Percentiles rank a stretch among this genome's conserved stretches.
Conservation (phyloP, 495 filamentous ascomycete species). For the Neurospora cerealis region DNA sequence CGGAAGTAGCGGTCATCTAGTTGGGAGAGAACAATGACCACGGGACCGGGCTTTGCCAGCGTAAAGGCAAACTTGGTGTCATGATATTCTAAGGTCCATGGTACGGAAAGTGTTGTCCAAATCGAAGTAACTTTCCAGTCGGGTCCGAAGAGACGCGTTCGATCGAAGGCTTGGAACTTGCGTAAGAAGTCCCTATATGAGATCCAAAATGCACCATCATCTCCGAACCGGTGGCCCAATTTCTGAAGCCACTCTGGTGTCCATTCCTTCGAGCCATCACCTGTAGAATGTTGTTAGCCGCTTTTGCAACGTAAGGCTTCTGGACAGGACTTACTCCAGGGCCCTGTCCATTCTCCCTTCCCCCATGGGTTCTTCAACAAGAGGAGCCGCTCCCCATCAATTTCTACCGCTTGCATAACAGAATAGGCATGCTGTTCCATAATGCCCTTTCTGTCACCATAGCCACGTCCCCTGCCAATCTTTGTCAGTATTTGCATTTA, state of each 20-base stretch:
- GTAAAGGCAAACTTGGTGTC: slow-evolving; percentile 70
- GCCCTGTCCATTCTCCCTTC: slow-evolving; percentile 66
- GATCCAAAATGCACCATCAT: slow-evolving; percentile 70
- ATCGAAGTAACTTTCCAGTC: slow-evolving; percentile 75
- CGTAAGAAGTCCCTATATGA: slow-evolving; percentile 72
- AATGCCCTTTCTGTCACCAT: slow-evolving; percentile 60
- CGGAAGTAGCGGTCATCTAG: slow-evolving; percentile 80
- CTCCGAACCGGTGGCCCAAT: slow-evolving; percentile 73
- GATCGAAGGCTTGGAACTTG: slow-evolving; percentile 74
- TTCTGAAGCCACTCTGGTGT: slow-evolving; percentile 77
- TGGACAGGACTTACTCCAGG: slow-evolving; percentile 49
- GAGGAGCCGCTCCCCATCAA: slow-evolving; percentile 63
- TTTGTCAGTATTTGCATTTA: neutral
- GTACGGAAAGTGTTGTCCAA: slow-evolving; percentile 77
- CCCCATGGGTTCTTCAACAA: slow-evolving; percentile 88
- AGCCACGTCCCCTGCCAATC: slow-evolving; percentile 38
- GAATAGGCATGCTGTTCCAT: slow-evolving; percentile 80
- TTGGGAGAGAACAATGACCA: slow-evolving; percentile 74
- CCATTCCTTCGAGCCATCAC: slow-evolving; percentile 84
- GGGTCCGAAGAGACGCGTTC: slow-evolving; percentile 78
- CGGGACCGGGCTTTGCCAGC: slow-evolving; percentile 53
- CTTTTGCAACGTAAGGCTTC: too few species aligned
- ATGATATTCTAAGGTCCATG: slow-evolving; percentile 80
- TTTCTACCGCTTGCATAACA: slow-evolving; percentile 71
- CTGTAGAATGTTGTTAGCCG: slow-evolving; percentile 7